Base-by-base conservation (phyloP, 2,329 filamentous ascomycete genomes). In the Penicillium sp. region DNA sequence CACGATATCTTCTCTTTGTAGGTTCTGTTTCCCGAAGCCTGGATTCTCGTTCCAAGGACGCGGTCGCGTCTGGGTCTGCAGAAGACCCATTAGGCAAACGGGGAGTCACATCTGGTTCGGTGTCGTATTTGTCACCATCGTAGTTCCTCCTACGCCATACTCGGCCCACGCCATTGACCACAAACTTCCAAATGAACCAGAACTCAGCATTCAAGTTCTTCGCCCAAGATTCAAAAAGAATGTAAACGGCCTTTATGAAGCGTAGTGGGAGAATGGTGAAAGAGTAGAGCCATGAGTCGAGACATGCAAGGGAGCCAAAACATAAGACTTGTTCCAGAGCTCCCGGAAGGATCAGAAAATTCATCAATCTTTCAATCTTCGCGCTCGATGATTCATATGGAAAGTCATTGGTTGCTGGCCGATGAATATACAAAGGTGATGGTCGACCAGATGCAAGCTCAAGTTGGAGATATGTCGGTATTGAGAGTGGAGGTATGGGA, bases 221-320 rank as follows among this genome's bases (percentile, higher is more conserved):
- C 2, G 77, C 83, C 91, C 92, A 96, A 84, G 93, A 98, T 62
- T 86, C 84, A 10, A 87, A 75, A 28, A 99, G 79, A 2, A 98
- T 87, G 22, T 86, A 87, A 0, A 94, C 70, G 0, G 95, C 94
- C 60, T 93, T 90, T 57, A 90, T 76, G 69, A 99, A 98, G 2
- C 95, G 86, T 61, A 99, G 84, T 0, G 95, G 95, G 0, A 99
- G 81, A 48, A 99, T 97, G 0, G 95, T 99, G 70, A 99, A 96
- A 0, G 92, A 96, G 78, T 97, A 95, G 1, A 99, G 85, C 93
- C 94, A 99, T 1, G 94, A 91, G 75, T 99, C 95, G 6, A 99
- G 82, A 77, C 95, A 99, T 6, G 94, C 93, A 37, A 98, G 78
- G 0, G 91, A 89, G 6, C 95, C 95, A 77, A 99, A 98, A 61